phyloP scores from a whole-genome alignment of 1,284 basidiomycete species.

The Ceratobasidium sp. region DNA sequence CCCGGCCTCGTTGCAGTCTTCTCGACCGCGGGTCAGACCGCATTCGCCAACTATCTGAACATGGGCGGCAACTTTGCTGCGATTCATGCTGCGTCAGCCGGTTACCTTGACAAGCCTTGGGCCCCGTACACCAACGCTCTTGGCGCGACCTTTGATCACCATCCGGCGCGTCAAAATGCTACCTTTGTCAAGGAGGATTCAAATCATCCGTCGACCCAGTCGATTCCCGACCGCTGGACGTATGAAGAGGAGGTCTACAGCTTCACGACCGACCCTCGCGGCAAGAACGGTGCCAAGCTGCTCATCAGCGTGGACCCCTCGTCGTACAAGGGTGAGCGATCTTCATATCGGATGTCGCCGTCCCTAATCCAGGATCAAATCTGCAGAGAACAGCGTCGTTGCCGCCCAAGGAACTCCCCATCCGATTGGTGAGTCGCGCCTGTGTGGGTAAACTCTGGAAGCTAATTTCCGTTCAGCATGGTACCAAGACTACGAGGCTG shows the following conservation, averaged over 20 bases:
- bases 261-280: constrained; percentile 80
- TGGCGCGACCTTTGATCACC: constrained; percentile 67
- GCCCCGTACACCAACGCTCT: constrained; percentile 58
- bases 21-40: constrained; percentile 64
- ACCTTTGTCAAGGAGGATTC: constrained; percentile 72
- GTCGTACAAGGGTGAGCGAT: constrained; percentile 67
- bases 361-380: not conserved
- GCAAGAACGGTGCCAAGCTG: constrained; percentile 69
- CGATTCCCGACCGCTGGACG: constrained; percentile 74
- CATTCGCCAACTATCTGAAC: constrained; percentile 74
- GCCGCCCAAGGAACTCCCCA: constrained; percentile 71
- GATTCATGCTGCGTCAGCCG: constrained; percentile 78
- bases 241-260: constrained; percentile 79
- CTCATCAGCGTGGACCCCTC: constrained; percentile 76
- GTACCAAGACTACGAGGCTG: constrained; percentile 78
- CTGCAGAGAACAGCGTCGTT: not conserved
- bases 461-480: constrained; percentile 65
- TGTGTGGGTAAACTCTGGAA: constrained; percentile 41
- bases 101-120: constrained; percentile 71
- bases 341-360: not conserved
- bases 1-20: constrained; percentile 6
- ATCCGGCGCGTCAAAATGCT: constrained; percentile 55
- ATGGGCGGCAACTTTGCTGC: constrained; percentile 77
- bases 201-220: constrained; percentile 73
- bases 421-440: constrained; percentile 63